These are phyloP conservation scores for Acephala macrosclerotiorum DNA, from an alignment of 2,329 filamentous ascomycete genomes.

Conservation along the genomic window DNA sequence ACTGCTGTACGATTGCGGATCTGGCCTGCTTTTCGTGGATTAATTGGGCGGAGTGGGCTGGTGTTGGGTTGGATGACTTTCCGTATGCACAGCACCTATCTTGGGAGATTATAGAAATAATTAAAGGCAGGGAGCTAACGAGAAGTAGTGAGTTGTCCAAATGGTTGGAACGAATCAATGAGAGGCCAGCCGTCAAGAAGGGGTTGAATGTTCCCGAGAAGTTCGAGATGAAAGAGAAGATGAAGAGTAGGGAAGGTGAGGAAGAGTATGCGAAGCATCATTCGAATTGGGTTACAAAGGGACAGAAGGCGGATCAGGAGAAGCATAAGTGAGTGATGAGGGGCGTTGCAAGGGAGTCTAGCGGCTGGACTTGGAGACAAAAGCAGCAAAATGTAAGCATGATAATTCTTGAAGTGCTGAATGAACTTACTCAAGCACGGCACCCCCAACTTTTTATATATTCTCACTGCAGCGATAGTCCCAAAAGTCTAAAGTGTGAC, in stretches of 20 bases:
- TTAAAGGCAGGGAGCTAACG: no score
- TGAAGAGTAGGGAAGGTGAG: constrained; percentile 58
- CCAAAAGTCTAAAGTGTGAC: neutral
- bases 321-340: constrained; percentile 44
- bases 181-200: constrained; percentile 74
- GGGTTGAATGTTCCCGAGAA: constrained; percentile 75
- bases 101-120: no score
- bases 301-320: constrained; percentile 50
- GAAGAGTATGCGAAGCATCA: constrained; percentile 55
- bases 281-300: constrained; percentile 67
- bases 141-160: constrained; percentile 69
- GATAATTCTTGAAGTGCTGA: no score
- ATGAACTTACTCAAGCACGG: no score
- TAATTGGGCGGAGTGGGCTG: constrained; percentile 50
- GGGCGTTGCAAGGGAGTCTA: no score
- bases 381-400: no score
- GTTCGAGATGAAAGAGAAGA: constrained; percentile 52
- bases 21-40: constrained; percentile 65
- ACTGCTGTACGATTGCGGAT: constrained; percentile 75
- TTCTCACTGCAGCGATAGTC: neutral
- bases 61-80: constrained; percentile 43
- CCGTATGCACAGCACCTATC: no score
- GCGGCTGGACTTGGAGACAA: no score
- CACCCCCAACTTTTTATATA: no score
- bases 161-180: constrained; percentile 75